These are phyloP conservation scores for Lomentospora prolificans DNA, from an alignment of 2,329 filamentous ascomycete species.

Conservation along the genomic window DNA sequence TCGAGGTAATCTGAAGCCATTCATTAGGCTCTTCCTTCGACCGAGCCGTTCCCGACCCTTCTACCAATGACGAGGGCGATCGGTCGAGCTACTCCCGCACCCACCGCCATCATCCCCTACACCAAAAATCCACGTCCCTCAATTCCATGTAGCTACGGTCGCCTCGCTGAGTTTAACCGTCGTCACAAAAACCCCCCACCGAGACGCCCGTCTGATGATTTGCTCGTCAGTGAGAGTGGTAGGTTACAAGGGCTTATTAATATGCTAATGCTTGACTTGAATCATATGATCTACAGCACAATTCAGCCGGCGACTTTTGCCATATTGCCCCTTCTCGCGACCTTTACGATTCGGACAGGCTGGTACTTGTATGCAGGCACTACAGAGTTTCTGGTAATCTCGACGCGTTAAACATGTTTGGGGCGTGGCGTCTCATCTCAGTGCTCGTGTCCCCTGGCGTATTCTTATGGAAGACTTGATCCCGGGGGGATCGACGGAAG, in stretches of 20 bases:
- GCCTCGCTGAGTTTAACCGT: not conserved
- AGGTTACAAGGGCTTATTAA: not conserved
- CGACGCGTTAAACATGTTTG: not conserved
- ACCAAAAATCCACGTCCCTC: not conserved
- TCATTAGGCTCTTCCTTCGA: not conserved
- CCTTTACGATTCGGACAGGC: not conserved
- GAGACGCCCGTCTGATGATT: not conserved
- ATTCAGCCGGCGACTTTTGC: conserved; percentile 5
- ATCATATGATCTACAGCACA: conserved; percentile 5
- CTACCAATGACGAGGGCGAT: not conserved
- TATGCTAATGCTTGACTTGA: not conserved
- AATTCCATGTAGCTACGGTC: not conserved
- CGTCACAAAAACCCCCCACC: not conserved
- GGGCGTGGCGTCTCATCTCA: not conserved
- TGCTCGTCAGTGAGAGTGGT: not conserved
- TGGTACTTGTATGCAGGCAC: not conserved
- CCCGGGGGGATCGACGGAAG: not conserved
- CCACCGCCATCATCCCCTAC: not conserved
- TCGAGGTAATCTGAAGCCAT: too few relatives aligned
- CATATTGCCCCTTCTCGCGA: not conserved
- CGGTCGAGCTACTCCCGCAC: not conserved
- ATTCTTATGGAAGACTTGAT: too few relatives aligned
- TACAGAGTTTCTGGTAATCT: not conserved
- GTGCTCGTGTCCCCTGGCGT: too few relatives aligned
- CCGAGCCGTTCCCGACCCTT: not conserved